A percentile compares a stretch with the other conserved stretches of the same genome.
Evolutionary conservation across 495 filamentous ascomycete genomes (phyloP).

Genomic region (Clohesyomyces aquaticus): DNA sequence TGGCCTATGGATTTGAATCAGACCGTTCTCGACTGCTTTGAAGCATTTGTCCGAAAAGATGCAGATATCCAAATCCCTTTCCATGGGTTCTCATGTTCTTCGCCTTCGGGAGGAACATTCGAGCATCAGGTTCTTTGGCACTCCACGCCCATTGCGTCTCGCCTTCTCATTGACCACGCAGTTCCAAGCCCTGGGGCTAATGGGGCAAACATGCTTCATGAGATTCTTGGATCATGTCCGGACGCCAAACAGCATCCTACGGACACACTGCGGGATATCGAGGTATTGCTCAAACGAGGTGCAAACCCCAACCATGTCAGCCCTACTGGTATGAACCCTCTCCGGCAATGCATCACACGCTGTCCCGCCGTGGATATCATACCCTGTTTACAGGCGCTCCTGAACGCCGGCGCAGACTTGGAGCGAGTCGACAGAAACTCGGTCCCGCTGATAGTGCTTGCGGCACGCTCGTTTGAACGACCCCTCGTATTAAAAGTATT

Average conservation of each 20-base stretch:
- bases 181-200: conserved; percentile 21
- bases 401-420: conserved; percentile 28
- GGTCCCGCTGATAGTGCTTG: conserved; percentile 15
- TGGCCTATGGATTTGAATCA: conserved; percentile 21
- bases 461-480: conserved; percentile 21
- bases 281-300: conserved; percentile 28
- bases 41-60: conserved; percentile 27
- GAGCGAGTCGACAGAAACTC: conserved; percentile 8
- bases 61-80: conserved; percentile 22
- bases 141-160: conserved; percentile 14
- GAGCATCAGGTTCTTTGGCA: conserved; percentile 36
- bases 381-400: conserved; percentile 16
- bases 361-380: conserved; percentile 33
- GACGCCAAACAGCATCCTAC: conserved; percentile 34
- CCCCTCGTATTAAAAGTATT: conserved; percentile 19
- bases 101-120: conserved; percentile 19
- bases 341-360: conserved; percentile 21
- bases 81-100: conserved; percentile 16
- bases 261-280: conserved; percentile 33
- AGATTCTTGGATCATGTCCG: conserved; percentile 30
- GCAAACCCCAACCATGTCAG: conserved; percentile 22
- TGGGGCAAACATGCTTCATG: conserved; percentile 30
- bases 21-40: conserved; percentile 21
- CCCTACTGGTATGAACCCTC: conserved; percentile 8
- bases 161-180: conserved; percentile 31